Percentiles rank a stretch among this genome's conserved stretches.
These are phyloP conservation scores for Rhexocercosporidium sp. DNA, from an alignment of 2,329 filamentous ascomycete genomes.

Conservation along the genomic window DNA sequence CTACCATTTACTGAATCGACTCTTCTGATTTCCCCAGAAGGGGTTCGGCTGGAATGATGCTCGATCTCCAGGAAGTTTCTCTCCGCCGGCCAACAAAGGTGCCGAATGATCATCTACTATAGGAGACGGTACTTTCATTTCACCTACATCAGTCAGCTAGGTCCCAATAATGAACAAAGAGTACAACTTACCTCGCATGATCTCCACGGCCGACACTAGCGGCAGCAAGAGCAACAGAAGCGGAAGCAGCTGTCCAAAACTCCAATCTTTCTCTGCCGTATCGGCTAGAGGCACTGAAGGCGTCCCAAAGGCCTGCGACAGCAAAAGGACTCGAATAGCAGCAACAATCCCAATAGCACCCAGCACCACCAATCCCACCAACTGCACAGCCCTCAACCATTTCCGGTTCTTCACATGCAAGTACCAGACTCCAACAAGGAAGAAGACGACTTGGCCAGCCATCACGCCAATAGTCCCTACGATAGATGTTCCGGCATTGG, in stretches of 20 bases:
- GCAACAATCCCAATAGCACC: constrained; percentile 62
- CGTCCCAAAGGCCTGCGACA: constrained; percentile 64
- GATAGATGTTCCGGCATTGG: constrained; percentile 54
- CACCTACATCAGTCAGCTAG: constrained; percentile 21
- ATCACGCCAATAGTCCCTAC: constrained; percentile 67
- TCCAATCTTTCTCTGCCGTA: constrained; percentile 61
- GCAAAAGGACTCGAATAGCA: constrained; percentile 58
- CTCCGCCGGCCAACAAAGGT: constrained; percentile 7
- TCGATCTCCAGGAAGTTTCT: constrained; percentile 5
- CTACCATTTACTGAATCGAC: constrained; percentile 20
- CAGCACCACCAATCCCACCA: constrained; percentile 24
- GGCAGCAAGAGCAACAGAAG: constrained; percentile 64
- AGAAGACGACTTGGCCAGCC: constrained; percentile 61
- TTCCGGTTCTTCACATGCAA: constrained; percentile 59
- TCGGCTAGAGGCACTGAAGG: constrained; percentile 58
- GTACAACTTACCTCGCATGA: constrained; percentile 57
- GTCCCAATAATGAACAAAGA: neutral
- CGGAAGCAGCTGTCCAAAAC: constrained; percentile 66
- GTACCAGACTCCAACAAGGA: constrained; percentile 66
- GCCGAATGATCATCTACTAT: constrained; percentile 46
- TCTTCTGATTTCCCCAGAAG: constrained; percentile 25
- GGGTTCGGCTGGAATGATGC: constrained; percentile 27
- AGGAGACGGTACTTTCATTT: constrained; percentile 47
- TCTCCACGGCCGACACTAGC: constrained; percentile 63
- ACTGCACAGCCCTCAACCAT: constrained; percentile 61